Evolutionary conservation across 306 rosid species (phyloP).

Genomic region (Begonia masoniana): DNA sequence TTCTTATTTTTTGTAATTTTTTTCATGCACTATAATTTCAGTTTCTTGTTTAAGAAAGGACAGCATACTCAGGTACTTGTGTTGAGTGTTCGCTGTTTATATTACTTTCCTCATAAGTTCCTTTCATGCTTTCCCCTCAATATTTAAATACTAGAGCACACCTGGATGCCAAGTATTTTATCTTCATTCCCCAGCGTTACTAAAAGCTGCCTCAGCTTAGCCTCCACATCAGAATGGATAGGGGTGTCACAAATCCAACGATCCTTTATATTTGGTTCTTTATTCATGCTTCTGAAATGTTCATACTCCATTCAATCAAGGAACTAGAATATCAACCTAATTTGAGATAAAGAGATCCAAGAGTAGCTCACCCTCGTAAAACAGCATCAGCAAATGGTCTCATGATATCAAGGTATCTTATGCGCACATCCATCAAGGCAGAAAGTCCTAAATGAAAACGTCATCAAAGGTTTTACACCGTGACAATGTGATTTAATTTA

Average conservation of each 20-base stretch:
- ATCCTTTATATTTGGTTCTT: slow-evolving; percentile 63
- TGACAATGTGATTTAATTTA: background rate
- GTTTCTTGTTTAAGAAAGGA: too few species aligned
- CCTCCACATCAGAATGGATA: slow-evolving; percentile 65
- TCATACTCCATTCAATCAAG: slow-evolving; percentile 3
- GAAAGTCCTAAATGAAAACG: slow-evolving; percentile 67
- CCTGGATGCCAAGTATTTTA: slow-evolving; percentile 98
- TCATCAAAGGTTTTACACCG: slow-evolving; percentile 9
- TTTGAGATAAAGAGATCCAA: slow-evolving; percentile 6
- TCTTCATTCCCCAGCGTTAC: slow-evolving; percentile 60
- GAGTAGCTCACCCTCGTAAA: slow-evolving; percentile 60
- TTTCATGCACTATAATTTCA: too few species aligned
- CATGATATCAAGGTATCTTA: slow-evolving; percentile 84
- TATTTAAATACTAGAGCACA: slow-evolving; percentile 4
- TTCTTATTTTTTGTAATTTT: too few species aligned
- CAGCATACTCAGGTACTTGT: too few species aligned
- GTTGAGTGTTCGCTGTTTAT: too few species aligned
- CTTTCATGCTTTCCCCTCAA: too few species aligned
- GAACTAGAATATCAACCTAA: slow-evolving; percentile 3
- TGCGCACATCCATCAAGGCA: slow-evolving; percentile 67
- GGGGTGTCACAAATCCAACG: slow-evolving; percentile 77
- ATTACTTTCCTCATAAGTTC: too few species aligned
- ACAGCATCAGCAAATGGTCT: slow-evolving; percentile 94
- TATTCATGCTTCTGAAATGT: slow-evolving; percentile 44
- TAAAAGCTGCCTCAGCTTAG: slow-evolving; percentile 67